Evolutionary conservation across 2,329 filamentous ascomycete species (phyloP).

Genomic region (Keithomyces neogunnii): DNA sequence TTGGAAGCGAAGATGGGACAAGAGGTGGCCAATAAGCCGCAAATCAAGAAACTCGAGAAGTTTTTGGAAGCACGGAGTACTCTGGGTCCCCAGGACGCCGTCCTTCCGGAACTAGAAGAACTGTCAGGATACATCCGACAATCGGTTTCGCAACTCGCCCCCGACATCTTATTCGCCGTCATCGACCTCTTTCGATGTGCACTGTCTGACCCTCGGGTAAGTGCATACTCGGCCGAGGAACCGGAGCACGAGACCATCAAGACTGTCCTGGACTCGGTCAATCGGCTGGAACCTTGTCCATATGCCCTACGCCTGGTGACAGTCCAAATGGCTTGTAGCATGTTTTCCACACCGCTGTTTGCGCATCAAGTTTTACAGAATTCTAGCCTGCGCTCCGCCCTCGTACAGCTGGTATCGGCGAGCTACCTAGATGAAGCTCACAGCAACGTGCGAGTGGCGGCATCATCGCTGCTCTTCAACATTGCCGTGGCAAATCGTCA

Average conservation of each 20-base stretch:
- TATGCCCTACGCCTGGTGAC: constrained; percentile 80
- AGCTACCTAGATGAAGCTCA: constrained; percentile 73
- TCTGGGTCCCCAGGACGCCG: constrained; percentile 53
- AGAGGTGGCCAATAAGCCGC: constrained; percentile 43
- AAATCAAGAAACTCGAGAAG: constrained; percentile 54
- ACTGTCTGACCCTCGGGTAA: constrained; percentile 68
- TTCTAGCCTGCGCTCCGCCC: constrained; percentile 40
- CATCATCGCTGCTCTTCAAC: constrained; percentile 78
- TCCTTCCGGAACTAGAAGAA: constrained; percentile 60
- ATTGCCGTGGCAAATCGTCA: constrained; percentile 63
- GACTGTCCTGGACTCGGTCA: constrained; percentile 53
- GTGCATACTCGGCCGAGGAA: constrained; percentile 77
- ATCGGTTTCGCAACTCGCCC: constrained; percentile 46
- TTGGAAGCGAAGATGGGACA: constrained; percentile 68
- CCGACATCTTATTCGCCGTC: constrained; percentile 65
- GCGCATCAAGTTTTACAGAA: constrained; percentile 51
- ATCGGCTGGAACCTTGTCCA: constrained; percentile 49
- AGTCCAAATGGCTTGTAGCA: constrained; percentile 74
- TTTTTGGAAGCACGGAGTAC: constrained; percentile 60
- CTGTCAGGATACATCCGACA: constrained; percentile 55
- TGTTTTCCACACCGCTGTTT: constrained; percentile 71
- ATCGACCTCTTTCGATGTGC: constrained; percentile 79
- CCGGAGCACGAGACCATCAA: constrained; percentile 52
- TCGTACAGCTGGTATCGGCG: constrained; percentile 64
- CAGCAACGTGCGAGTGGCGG: constrained; percentile 67